Evolutionary conservation across 2,329 filamentous ascomycete genomes (phyloP), one percentile per base, ranked within the genome.

Genomic region (Xylariales sp.): DNA sequence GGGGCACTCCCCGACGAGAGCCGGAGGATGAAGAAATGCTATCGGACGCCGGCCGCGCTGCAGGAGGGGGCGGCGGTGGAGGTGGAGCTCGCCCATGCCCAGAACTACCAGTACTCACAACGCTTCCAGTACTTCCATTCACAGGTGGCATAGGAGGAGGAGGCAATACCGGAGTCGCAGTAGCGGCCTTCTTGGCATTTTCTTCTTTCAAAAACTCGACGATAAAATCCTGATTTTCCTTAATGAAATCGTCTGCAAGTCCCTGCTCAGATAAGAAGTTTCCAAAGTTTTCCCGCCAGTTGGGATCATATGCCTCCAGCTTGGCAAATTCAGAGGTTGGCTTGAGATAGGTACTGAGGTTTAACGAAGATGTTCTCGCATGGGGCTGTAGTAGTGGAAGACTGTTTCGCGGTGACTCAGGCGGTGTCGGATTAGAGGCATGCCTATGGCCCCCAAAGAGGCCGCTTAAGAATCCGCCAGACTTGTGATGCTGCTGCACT

Each of bases 171-270:
- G 75, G 68, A 74, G 73, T 69, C 68, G 75, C 69, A 74, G 76
- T 70, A 74, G 80, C 69, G 69, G 75, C 69, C 74, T 77, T 68
- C 74, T 79, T 72, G 80, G 81, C 70, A 80, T 81, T 77, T 86
- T 90, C 85, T 66, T 89, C 82, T 71, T 85, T 85, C 68, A 91
- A 79, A 73, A 90, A 91, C 46, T 89, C 85, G 71, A 90, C 85
- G 74, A 91, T 91, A 71, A 91, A 91, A 73, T 90, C 88, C 74
- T 91, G 89, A 74, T 91, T 90, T 45, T 90, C 88, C 71, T 85
- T 86, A 74, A 91, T 91, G 69, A 90, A 88, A 71, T 90, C 88
- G 72, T 90, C 88, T 6, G 86, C 89, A 69, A 90, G 81, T 16
- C 88, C 89, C 80, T 89, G 89, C 53, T 86, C 81, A 64, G 83